These are phyloP conservation scores for Fusarium verrucosum DNA, from an alignment of 2,329 filamentous ascomycete species.

Conservation along the genomic window DNA sequence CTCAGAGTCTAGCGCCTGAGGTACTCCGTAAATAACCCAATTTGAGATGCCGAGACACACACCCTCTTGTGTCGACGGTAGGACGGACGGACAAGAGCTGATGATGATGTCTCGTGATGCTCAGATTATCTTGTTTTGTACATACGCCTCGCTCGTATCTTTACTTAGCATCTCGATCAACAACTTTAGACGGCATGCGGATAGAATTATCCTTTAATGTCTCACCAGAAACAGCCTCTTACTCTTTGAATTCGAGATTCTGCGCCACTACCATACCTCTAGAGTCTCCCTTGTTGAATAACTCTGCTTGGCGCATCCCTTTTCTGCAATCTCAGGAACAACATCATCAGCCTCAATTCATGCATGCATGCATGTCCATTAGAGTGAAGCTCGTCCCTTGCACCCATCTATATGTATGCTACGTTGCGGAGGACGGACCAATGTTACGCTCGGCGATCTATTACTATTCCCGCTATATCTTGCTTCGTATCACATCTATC, in stretches of 20 bases:
- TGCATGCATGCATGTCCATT: not conserved
- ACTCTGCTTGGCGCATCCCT: slow-evolving; percentile 19
- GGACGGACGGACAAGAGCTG: not conserved
- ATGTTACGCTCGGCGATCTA: slow-evolving; percentile 13
- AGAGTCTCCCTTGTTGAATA: slow-evolving; percentile 24
- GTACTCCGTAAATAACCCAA: slow-evolving; percentile 15
- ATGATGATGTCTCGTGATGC: slow-evolving; percentile 12
- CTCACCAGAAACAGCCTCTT: slow-evolving; percentile 33
- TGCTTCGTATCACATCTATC: slow-evolving; percentile 24
- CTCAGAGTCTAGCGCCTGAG: slow-evolving; percentile 30
- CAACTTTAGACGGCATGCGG: slow-evolving; percentile 4
- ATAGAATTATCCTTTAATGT: slow-evolving; percentile 27
- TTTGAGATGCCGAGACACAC: slow-evolving; percentile 25
- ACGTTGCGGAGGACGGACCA: slow-evolving; percentile 3
- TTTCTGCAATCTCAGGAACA: slow-evolving; percentile 19
- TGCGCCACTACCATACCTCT: slow-evolving; percentile 34
- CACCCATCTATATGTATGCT: not conserved
- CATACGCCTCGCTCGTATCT: slow-evolving; percentile 28
- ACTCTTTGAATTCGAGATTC: slow-evolving; percentile 24
- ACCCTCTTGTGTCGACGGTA: slow-evolving; percentile 28
- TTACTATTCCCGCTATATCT: not conserved
- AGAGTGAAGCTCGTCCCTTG: slow-evolving; percentile 26
- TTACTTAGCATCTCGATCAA: slow-evolving; percentile 1
- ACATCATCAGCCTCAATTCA: slow-evolving; percentile 11
- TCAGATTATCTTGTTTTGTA: not conserved